Base-by-base conservation (phyloP, 2,329 filamentous ascomycete species). In the Ustulina deusta region DNA sequence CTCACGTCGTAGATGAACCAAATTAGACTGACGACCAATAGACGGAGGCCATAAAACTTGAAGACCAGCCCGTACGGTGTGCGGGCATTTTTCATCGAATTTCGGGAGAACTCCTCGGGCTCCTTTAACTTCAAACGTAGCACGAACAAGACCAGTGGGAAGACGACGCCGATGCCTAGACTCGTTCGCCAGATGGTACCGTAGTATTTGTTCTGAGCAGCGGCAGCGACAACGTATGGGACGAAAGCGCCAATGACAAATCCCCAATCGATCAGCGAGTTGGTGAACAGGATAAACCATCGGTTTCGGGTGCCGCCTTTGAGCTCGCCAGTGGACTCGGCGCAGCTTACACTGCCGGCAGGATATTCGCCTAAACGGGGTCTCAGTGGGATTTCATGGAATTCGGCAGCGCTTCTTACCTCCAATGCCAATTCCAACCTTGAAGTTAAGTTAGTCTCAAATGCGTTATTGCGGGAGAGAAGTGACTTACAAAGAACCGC, bases 281-380 rank as follows among this genome's bases (percentile, higher is more conserved):
- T 97, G 54, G 93, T 97, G 79, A 96, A 97, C 71, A 97, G 84
- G 74, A 95, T 93, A 77, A 94, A 97, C 93, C 93, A 97, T 44
- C 91, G 86, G 77, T 97, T 95, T n/a, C 94, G 86, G 17, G 91
- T 91, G 11, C 94, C 94, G 17, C 81, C 79, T 78, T 93, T 93
- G 66, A 97, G 83, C 77, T 97, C 93, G 25, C 93, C 92, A 0
- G 91, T 94, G 4, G 91, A 91, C 80, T 97, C 94, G 2, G 94
- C 93, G 61, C 89, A 92, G 1, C 91, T 92, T 0, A 97, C 94
- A 66, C 89, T 93, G 3, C 94, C 94, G 48, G 92, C 92, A 0
- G 92, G 92, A 74, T 94, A 94, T 79, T 95, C 92, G 63, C 91
- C 82, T 83, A 57, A 38, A 69, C 11, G 7, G 22, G 27, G 6